These are phyloP conservation scores for Teunomyces lycoperdinae DNA, from an alignment of 805 yeast genomes.

Conservation along the genomic window DNA sequence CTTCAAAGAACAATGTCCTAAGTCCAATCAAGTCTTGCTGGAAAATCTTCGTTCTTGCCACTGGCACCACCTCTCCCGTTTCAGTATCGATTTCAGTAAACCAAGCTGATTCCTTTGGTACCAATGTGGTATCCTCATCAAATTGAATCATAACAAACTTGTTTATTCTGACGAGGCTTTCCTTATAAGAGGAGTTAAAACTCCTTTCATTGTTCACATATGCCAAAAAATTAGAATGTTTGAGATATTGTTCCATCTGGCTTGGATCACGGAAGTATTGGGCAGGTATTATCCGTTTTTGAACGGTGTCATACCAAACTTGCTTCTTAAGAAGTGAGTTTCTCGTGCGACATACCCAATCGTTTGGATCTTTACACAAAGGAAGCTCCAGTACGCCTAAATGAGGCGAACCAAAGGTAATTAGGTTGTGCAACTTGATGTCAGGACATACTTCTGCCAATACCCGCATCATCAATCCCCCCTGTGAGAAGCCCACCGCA, in stretches of 20 bases:
- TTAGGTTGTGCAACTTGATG: constrained; percentile 43
- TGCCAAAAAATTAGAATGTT: constrained; percentile 58
- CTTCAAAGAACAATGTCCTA: constrained; percentile 40
- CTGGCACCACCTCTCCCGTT: constrained; percentile 42
- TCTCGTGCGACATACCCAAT: constrained; percentile 58
- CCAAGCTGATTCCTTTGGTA: constrained; percentile 72
- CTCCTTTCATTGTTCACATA: constrained; percentile 61
- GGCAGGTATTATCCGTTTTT: constrained; percentile 61
- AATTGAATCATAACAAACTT: constrained; percentile 61
- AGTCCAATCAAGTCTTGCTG: constrained; percentile 61
- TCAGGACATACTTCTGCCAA: constrained; percentile 56
- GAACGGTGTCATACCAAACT: constrained; percentile 58
- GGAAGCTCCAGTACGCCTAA: constrained; percentile 73
- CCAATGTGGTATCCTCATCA: constrained; percentile 60
- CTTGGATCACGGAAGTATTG: constrained; percentile 70
- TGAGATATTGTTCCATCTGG: constrained; percentile 52
- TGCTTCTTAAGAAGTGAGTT: constrained; percentile 56
- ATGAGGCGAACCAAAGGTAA: constrained; percentile 83
- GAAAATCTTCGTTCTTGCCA: constrained; percentile 50
- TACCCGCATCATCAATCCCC: constrained; percentile 75
- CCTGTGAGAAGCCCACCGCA: constrained; percentile 79
- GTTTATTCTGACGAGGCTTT: constrained; percentile 44
- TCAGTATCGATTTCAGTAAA: constrained; percentile 50
- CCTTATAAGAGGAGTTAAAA: constrained; percentile 38
- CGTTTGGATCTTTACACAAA: constrained; percentile 44